These are phyloP conservation scores for Aspergillus indologenus DNA, from an alignment of 495 filamentous ascomycete genomes.

Conservation along the genomic window DNA sequence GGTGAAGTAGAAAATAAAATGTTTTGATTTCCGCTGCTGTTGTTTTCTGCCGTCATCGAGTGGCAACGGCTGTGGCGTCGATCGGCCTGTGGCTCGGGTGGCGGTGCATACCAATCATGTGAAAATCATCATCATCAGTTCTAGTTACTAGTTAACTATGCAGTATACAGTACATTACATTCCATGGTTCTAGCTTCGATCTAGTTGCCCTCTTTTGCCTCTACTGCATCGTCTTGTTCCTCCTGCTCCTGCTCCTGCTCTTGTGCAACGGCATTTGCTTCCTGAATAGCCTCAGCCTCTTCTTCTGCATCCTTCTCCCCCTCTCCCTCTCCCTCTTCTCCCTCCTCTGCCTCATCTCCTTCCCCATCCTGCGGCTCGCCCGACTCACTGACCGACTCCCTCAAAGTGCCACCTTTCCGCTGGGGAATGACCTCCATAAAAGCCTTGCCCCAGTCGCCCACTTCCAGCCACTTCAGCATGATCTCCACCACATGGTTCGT, in stretches of 20 bases:
- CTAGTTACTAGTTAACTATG: not conserved
- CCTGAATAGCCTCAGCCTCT: slow-evolving; percentile 17
- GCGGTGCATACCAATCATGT: slow-evolving; percentile 1
- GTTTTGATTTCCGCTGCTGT: slow-evolving; percentile 9
- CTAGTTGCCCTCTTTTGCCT: not conserved
- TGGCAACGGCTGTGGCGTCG: slow-evolving; percentile 9
- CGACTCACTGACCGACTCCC: slow-evolving; percentile 14
- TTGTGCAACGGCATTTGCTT: slow-evolving; percentile 3
- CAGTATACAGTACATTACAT: too few species aligned
- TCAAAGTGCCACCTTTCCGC: slow-evolving; percentile 70
- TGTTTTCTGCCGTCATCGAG: slow-evolving; percentile 21
- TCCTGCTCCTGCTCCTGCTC: slow-evolving; percentile 2
- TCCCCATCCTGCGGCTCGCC: slow-evolving; percentile 13
- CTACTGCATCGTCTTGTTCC: not conserved
- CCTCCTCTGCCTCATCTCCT: slow-evolving; percentile 21
- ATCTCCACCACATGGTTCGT: slow-evolving; percentile 97
- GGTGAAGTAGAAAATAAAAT: slow-evolving; percentile 20
- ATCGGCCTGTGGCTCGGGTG: not conserved
- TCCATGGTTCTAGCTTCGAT: not conserved
- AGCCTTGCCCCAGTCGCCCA: slow-evolving; percentile 83
- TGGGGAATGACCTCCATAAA: slow-evolving; percentile 84
- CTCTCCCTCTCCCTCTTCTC: slow-evolving; percentile 23
- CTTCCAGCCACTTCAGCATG: slow-evolving; percentile 87
- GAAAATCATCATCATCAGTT: not conserved
- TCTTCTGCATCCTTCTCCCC: slow-evolving; percentile 19